Conservation (phyloP, 2,329 filamentous ascomycete genomes). For the Fusarium chlamydosporum region DNA sequence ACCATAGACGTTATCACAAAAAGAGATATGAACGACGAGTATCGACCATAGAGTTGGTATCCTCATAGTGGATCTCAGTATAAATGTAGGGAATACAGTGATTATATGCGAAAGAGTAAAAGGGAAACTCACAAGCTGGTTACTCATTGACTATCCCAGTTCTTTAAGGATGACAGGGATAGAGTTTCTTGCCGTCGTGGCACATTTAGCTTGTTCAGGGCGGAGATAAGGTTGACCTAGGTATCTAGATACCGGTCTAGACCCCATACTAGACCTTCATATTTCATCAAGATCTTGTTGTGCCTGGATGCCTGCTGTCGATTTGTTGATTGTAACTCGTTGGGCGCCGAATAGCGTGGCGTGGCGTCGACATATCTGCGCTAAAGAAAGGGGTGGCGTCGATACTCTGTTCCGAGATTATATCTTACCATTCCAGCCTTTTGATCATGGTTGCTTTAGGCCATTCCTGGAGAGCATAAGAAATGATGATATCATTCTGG, state of each 20-base stretch:
- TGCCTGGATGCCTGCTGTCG: background rate
- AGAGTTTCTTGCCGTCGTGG: background rate
- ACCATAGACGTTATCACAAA: background rate
- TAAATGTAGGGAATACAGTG: background rate
- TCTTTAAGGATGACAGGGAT: background rate
- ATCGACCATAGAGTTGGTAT: conserved; percentile 1
- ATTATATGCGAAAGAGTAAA: background rate
- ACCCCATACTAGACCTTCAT: background rate
- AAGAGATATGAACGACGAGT: background rate
- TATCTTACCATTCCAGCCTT: background rate
- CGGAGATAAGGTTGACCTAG: background rate
- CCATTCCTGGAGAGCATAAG: background rate
- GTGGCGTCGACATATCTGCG: too few species aligned
- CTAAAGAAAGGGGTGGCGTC: background rate
- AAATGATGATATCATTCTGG: too few species aligned
- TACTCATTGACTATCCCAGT: background rate
- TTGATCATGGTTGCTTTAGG: background rate
- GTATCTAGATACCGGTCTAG: background rate
- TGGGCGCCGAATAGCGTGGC: background rate
- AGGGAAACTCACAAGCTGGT: too few species aligned
- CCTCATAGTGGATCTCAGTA: background rate
- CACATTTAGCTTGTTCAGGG: background rate
- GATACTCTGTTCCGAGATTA: background rate
- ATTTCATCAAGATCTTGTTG: background rate
- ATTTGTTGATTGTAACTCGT: background rate